Conservation (phyloP, 805 yeast species). For the Pichia manshurica region DNA sequence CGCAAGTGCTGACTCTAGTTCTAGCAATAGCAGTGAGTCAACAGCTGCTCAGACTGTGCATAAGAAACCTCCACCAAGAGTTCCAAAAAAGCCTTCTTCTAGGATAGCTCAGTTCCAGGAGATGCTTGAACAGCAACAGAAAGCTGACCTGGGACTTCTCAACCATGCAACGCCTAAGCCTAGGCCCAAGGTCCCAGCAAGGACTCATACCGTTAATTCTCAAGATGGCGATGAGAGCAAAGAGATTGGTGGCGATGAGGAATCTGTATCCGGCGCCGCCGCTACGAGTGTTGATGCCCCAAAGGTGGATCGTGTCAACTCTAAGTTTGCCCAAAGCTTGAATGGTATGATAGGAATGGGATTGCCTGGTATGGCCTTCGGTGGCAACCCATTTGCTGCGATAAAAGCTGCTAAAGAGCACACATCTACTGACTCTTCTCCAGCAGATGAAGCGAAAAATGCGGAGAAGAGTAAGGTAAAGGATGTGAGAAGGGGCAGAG, state of each 20-base stretch:
- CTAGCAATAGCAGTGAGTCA: too few relatives aligned
- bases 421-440: slow-evolving; percentile 3
- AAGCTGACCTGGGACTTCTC: slow-evolving; percentile 29
- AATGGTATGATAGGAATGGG: slow-evolving; percentile 53
- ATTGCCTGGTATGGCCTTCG: slow-evolving; percentile 43
- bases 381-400: slow-evolving; percentile 15
- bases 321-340: slow-evolving; percentile 52
- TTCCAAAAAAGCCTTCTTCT: slow-evolving; percentile 73
- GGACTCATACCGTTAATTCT: slow-evolving; percentile 17
- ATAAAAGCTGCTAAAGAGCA: slow-evolving; percentile 5
- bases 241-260: slow-evolving; percentile 4
- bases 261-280: background rate
- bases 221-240: background rate
- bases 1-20: too few relatives aligned
- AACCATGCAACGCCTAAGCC: slow-evolving; percentile 16
- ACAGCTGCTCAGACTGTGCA: background rate
- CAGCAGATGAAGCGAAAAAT: background rate
- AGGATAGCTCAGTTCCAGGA: slow-evolving; percentile 79
- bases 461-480: slow-evolving; percentile 14
- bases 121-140: slow-evolving; percentile 53
- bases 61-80: slow-evolving; percentile 50
- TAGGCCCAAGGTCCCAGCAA: slow-evolving; percentile 20
- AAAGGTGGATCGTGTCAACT: slow-evolving; percentile 10
- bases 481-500: slow-evolving; percentile 47
- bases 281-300: background rate